Evolutionary conservation across 495 filamentous ascomycete species (phyloP).

Genomic region (Aspergillus cavernicola): DNA sequence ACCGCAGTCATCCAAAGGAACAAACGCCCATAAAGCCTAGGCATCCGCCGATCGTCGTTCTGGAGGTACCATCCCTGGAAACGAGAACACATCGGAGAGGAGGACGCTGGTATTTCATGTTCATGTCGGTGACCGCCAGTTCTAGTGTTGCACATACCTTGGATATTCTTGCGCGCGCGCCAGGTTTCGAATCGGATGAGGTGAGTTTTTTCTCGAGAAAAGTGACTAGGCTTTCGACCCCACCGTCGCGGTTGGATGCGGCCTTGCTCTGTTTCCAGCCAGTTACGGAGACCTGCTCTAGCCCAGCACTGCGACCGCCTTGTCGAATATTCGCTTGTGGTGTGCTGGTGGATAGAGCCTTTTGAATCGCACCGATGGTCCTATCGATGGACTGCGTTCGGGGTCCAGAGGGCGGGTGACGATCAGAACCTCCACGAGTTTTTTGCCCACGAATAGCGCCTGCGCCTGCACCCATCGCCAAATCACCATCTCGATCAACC

Average conservation of each 20-base stretch:
- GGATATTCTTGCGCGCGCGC: slow-evolving; percentile 62
- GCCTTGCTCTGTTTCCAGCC: slow-evolving; percentile 79
- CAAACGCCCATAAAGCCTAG: slow-evolving; percentile 28
- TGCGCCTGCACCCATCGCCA: slow-evolving; percentile 64
- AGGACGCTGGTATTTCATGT: slow-evolving; percentile 47
- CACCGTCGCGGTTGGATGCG: slow-evolving; percentile 63
- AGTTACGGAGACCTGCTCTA: slow-evolving; percentile 51
- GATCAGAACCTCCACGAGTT: slow-evolving; percentile 35
- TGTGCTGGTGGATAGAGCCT: slow-evolving; percentile 36
- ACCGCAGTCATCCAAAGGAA: slow-evolving; percentile 46
- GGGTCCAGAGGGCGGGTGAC: slow-evolving; percentile 20
- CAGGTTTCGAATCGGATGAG: slow-evolving; percentile 44
- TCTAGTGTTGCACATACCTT: slow-evolving; percentile 72
- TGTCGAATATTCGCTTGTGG: slow-evolving; percentile 42
- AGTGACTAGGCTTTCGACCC: slow-evolving; percentile 61
- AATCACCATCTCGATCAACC: slow-evolving; percentile 76
- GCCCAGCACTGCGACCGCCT: slow-evolving; percentile 15
- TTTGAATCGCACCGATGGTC: slow-evolving; percentile 36
- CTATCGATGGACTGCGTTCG: slow-evolving; percentile 27
- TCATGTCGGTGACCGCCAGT: slow-evolving; percentile 49
- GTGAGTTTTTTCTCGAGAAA: slow-evolving; percentile 82
- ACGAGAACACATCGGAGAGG: slow-evolving; percentile 53
- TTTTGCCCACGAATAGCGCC: slow-evolving; percentile 33
- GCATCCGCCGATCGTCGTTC: slow-evolving; percentile 52
- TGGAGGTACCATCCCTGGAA: slow-evolving; percentile 53